Evolutionary conservation across 2,329 filamentous ascomycete species (phyloP), one percentile per base, ranked within the genome.

Genomic region (Aspergillus sp.): DNA sequence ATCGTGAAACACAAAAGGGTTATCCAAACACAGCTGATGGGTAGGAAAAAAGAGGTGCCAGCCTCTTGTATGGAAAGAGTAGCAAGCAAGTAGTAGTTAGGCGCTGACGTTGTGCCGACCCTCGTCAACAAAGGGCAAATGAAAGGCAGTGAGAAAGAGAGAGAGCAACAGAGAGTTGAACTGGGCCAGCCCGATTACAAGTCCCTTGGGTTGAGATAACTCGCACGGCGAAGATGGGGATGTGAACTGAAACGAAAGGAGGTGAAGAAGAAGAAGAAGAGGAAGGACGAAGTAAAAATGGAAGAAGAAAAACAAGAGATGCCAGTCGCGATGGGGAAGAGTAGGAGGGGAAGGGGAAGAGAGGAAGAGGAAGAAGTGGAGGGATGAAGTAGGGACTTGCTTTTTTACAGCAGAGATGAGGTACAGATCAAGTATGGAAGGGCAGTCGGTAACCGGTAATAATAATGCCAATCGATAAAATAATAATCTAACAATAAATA

Each of bases 181-280:
- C 69, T 72, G 72, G 74, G 69, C 74, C 74, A 73, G 74, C 74
- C 73, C 67, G 60, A 66, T 69, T 67, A 63, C 63, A 69, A 67
- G 66, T 67, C 71, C 72, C 69, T 71, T 67, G 58, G 10, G 4
- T 10, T 10, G 12, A 60, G 63, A 63, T 64, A 66, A 63, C 67
- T 72, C 73, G 71, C 70, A 71, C 72, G 73, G 73, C 72, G 74
- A 73, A 72, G 21, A 71, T 64, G 63, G 58, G 12, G 32, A 5
- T 12, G 30, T 32, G 32, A 63, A 65, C 62, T 48, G 57, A 67
- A 68, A 67, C 61, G 63, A 66, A 65, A 57, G 60, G 49, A 61
- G 60, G 52, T 62, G 53, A 63, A 62, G 55, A 60, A 56, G 60
- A 60, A 63, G 30, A 43, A 43, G 39, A 43, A 12, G 39, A 21